phyloP scores from a whole-genome alignment of 805 yeast species.

The Yarrowia phangngaensis region DNA sequence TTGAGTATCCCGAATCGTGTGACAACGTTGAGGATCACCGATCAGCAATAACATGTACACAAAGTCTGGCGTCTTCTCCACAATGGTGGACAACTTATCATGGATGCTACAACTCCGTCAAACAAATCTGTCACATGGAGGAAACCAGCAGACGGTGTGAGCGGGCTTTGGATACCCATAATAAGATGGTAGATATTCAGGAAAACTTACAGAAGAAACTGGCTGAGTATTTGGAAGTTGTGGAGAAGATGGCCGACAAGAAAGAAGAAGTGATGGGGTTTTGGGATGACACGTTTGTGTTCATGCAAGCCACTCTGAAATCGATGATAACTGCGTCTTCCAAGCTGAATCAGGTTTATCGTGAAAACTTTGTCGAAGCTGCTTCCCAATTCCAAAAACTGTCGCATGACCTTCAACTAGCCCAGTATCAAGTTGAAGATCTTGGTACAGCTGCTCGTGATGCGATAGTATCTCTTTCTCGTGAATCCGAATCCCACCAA shows the following conservation, averaged over 20 bases:
- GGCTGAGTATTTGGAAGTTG: background rate
- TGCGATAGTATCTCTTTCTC: background rate
- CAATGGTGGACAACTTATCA: constrained; percentile 75
- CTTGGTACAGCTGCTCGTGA: background rate
- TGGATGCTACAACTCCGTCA: constrained; percentile 57
- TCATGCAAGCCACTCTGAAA: constrained; percentile 1
- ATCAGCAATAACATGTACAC: constrained; percentile 30
- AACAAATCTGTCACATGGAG: constrained; percentile 45
- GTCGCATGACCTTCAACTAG: background rate
- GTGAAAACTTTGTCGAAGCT: constrained; percentile 2
- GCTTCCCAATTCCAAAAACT: background rate
- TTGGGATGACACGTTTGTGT: constrained; percentile 14
- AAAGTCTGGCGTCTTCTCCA: constrained; percentile 33
- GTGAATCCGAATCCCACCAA: background rate
- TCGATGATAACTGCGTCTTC: background rate
- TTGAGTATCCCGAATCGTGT: constrained; percentile 35
- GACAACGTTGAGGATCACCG: background rate
- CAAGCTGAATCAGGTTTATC: background rate
- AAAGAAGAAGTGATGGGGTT: background rate
- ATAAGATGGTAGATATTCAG: constrained; percentile 28
- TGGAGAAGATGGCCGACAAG: background rate
- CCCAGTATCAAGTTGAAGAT: background rate
- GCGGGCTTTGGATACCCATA: constrained; percentile 23
- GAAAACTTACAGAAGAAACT: background rate
- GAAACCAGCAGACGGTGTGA: constrained; percentile 8